Percentiles rank a stretch among this genome's conserved stretches.
Evolutionary conservation across 495 filamentous ascomycete genomes (phyloP).

Genomic region (Trichoderma virens): DNA sequence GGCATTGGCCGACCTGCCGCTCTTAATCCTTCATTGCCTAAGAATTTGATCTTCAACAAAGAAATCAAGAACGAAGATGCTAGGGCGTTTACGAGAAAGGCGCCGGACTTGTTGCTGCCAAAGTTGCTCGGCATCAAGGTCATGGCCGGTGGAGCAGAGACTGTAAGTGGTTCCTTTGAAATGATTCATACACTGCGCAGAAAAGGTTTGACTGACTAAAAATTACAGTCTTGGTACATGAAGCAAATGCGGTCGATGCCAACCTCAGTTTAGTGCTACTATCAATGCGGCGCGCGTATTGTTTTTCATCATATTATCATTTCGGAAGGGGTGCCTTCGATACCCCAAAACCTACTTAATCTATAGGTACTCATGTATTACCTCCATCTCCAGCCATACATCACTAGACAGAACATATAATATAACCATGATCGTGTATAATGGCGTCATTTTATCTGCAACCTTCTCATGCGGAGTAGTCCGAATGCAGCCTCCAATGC

Average conservation of each 20-base stretch:
- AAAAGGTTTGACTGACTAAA: neutral
- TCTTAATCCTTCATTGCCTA: slow-evolving; percentile 41
- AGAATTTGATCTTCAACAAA: slow-evolving; percentile 43
- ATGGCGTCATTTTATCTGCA: neutral
- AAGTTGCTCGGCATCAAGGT: slow-evolving; percentile 28
- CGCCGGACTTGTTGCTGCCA: slow-evolving; percentile 25
- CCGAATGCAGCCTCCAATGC: neutral
- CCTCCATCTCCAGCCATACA: neutral
- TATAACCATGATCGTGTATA: neutral
- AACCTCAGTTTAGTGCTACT: too few species aligned
- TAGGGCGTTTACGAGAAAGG: slow-evolving; percentile 29
- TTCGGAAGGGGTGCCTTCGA: neutral
- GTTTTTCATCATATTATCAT: neutral
- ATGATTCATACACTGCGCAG: neutral
- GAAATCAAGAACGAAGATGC: slow-evolving; percentile 43
- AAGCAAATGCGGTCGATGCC: neutral
- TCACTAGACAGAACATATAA: neutral
- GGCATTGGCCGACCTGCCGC: slow-evolving; percentile 50
- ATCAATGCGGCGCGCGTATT: too few species aligned
- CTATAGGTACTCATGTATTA: too few species aligned
- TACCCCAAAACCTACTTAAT: neutral
- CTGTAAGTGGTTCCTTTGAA: slow-evolving; percentile 20
- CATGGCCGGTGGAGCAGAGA: slow-evolving; percentile 40
- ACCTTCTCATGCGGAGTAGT: neutral
- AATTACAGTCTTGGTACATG: neutral